Conservation (phyloP, 345 rosid species). For the Durio zibethinus region DNA sequence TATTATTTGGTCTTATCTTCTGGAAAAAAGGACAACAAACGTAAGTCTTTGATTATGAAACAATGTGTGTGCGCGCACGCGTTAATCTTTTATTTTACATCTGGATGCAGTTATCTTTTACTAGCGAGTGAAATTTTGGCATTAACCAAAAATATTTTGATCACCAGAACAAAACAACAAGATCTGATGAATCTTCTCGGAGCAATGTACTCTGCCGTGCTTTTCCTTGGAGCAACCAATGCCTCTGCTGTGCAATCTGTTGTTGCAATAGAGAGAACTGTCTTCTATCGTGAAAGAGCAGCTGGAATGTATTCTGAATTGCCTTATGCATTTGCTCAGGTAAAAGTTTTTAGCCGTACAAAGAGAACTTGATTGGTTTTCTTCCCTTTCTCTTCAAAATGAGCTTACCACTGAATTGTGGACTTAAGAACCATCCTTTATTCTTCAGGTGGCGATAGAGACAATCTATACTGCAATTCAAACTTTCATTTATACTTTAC, state of each 20-base stretch:
- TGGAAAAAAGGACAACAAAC: slow-evolving; percentile 59
- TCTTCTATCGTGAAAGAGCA: slow-evolving; percentile 79
- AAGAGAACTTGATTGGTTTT: too few relatives aligned
- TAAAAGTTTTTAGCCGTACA: not conserved
- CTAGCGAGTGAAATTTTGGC: not conserved
- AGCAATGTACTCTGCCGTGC: slow-evolving; percentile 63
- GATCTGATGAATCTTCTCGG: slow-evolving; percentile 66
- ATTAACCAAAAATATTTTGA: not conserved
- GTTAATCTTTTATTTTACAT: too few relatives aligned
- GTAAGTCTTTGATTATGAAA: slow-evolving; percentile 27
- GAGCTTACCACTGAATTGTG: not conserved
- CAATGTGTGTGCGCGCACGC: too few relatives aligned
- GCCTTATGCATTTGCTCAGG: slow-evolving; percentile 84
- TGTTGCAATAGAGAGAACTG: slow-evolving; percentile 66
- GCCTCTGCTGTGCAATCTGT: slow-evolving; percentile 59
- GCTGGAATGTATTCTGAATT: slow-evolving; percentile 87
- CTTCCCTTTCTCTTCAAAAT: too few relatives aligned
- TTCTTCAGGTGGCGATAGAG: slow-evolving; percentile 66
- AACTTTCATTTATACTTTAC: slow-evolving; percentile 42
- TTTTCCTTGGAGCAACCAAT: slow-evolving; percentile 72
- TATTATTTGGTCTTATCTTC: slow-evolving; percentile 67
- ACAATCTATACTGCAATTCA: slow-evolving; percentile 52
- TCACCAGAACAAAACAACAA: slow-evolving; percentile 46
- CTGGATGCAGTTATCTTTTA: too few relatives aligned
- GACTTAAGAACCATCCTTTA: not conserved